A percentile compares a stretch with the other conserved stretches of the same genome.
Conservation (phyloP, 2,329 filamentous ascomycete genomes). For the Arthrinium phaeospermum region DNA sequence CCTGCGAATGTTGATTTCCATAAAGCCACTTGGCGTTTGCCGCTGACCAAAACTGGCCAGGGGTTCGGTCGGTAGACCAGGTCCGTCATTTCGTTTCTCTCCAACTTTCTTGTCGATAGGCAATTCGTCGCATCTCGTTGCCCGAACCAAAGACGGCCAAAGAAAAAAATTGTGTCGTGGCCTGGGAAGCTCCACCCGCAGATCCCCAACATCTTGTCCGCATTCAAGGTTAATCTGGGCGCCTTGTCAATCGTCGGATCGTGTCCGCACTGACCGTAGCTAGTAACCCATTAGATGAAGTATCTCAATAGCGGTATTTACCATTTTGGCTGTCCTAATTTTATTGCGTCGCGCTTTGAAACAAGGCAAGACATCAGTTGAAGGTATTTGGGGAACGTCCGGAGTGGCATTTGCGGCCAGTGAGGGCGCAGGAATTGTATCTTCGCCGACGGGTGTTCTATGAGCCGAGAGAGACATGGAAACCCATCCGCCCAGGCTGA, state of each 20-base stretch:
- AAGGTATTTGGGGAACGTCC: background rate
- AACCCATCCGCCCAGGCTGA: background rate
- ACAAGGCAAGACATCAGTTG: conserved; percentile 1
- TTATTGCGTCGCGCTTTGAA: background rate
- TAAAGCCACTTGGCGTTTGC: background rate
- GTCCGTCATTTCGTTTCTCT: background rate
- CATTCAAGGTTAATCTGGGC: conserved; percentile 19
- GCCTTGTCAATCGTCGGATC: conserved; percentile 1
- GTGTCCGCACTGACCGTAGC: background rate
- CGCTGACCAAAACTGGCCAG: conserved; percentile 8
- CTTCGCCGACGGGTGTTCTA: background rate
- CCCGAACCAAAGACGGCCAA: background rate
- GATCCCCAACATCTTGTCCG: conserved; percentile 53
- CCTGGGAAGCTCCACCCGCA: conserved; percentile 39
- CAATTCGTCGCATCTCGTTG: background rate
- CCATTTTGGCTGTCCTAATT: background rate
- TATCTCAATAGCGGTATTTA: background rate
- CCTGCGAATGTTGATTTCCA: background rate
- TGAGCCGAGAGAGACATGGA: background rate
- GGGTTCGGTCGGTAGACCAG: background rate
- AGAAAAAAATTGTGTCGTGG: conserved; percentile 6
- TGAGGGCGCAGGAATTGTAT: background rate
- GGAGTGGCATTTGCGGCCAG: background rate
- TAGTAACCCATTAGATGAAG: background rate
- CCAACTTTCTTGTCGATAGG: background rate